These are phyloP conservation scores for Quillaja saponaria DNA, from an alignment of 306 rosid species.

Conservation along the genomic window DNA sequence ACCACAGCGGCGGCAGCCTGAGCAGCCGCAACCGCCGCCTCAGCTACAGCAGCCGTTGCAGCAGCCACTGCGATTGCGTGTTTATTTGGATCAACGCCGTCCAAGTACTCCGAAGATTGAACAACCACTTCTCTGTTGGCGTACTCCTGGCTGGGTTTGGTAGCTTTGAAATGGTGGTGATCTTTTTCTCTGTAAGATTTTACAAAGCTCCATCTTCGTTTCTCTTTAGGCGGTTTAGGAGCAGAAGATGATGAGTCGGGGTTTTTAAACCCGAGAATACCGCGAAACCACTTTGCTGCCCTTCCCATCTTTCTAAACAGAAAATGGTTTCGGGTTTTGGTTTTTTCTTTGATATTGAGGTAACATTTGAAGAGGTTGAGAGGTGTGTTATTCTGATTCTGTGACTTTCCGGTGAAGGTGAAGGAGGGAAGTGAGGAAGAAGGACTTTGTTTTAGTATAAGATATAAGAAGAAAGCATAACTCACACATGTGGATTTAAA, in stretches of 20 bases:
- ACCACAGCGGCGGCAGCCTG: slow-evolving; percentile 52
- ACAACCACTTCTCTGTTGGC: not conserved
- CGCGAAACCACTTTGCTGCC: slow-evolving; percentile 78
- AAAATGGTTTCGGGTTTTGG: not conserved
- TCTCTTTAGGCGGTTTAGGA: slow-evolving; percentile 45
- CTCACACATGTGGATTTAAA: no score
- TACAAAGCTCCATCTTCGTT: slow-evolving; percentile 70
- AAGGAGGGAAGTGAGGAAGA: not conserved
- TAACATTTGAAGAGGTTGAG: slow-evolving; percentile 23
- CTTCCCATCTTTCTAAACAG: slow-evolving; percentile 53
- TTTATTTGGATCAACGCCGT: slow-evolving; percentile 30
- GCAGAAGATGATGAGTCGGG: slow-evolving; percentile 22
- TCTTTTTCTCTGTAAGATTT: slow-evolving; percentile 56
- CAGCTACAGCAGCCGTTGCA: slow-evolving; percentile 53
- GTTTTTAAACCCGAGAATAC: slow-evolving; percentile 50
- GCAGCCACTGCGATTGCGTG: slow-evolving; percentile 66
- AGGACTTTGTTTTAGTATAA: no score
- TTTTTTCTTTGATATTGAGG: not conserved
- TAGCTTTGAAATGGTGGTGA: slow-evolving; percentile 11
- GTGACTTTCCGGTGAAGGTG: no score
- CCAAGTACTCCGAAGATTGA: not conserved
- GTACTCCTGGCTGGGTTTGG: not conserved
- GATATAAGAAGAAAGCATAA: no score
- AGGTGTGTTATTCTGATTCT: no score
- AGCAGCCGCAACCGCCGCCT: slow-evolving; percentile 44